phyloP scores from a whole-genome alignment of 768 basidiomycete species.

The Mycena galericulata region DNA sequence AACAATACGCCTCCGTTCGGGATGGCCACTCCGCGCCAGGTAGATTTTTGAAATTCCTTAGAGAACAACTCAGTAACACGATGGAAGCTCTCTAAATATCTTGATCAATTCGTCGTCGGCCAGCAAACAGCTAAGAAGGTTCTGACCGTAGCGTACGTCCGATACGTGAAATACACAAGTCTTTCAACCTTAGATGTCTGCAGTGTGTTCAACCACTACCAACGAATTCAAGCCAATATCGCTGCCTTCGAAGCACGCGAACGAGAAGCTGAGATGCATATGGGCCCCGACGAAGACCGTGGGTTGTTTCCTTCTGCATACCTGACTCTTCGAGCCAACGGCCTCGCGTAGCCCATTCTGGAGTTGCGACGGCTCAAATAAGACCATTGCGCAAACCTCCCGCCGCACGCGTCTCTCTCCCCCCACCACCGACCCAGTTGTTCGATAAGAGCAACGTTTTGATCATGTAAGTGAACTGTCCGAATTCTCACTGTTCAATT shows the following conservation, averaged over 20 bases:
- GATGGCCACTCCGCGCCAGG: conserved; percentile 64
- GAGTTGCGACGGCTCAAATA: conserved; percentile 68
- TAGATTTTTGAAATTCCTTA: background rate
- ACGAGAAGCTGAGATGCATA: background rate
- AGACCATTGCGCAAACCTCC: conserved; percentile 65
- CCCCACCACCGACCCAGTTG: conserved; percentile 61
- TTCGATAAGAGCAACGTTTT: conserved; percentile 98
- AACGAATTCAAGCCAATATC: conserved; percentile 82
- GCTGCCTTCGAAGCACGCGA: conserved; percentile 57
- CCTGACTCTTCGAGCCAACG: background rate
- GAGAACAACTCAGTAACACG: background rate
- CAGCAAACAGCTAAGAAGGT: conserved; percentile 95
- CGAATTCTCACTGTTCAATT: background rate
- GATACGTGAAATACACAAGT: conserved; percentile 1
- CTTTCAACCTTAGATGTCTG: background rate
- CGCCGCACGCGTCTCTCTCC: conserved; percentile 50
- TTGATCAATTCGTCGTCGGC: conserved; percentile 91
- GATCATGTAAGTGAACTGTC: conserved; percentile 71
- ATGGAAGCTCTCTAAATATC: conserved; percentile 82
- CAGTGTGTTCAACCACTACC: conserved; percentile 96
- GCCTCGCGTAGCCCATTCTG: conserved; percentile 47
- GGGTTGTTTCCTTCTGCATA: conserved; percentile 5
- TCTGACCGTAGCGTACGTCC: conserved; percentile 90
- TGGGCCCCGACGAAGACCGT: conserved; percentile 34
- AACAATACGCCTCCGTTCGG: conserved; percentile 17